A percentile compares a stretch with the other conserved stretches of the same genome.
Evolutionary conservation across 768 basidiomycete genomes (phyloP).

Genomic region (Suillus subalutaceus): DNA sequence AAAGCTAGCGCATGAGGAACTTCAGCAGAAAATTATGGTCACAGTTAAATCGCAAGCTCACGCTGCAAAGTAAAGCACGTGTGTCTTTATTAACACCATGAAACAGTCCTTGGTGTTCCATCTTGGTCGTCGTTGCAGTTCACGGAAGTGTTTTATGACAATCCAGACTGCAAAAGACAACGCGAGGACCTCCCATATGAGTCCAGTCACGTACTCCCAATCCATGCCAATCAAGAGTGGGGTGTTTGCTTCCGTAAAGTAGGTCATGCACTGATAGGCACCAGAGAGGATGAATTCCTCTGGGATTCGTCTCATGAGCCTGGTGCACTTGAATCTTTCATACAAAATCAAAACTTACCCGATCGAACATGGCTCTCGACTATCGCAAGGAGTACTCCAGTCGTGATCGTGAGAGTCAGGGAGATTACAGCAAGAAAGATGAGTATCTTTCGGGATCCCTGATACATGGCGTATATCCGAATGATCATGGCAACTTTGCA

Average conservation of each 20-base stretch:
- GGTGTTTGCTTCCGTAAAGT: neutral
- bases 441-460: neutral
- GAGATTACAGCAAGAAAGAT: neutral
- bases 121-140: neutral
- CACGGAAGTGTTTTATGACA: neutral
- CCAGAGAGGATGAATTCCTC: neutral
- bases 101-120: neutral
- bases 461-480: neutral
- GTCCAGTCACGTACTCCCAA: neutral
- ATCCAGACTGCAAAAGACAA: neutral
- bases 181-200: neutral
- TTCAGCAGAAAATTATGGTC: neutral
- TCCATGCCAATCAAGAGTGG: neutral
- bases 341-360: neutral
- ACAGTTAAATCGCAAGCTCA: neutral
- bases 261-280: neutral
- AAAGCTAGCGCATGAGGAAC: neutral
- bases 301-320: neutral
- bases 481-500: neutral
- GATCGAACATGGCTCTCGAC: neutral
- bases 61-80: neutral
- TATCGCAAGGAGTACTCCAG: neutral
- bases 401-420: neutral
- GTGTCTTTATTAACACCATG: neutral
- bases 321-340: neutral